Conservation (phyloP, 164 flowering plant genomes). For the Macadamia tetraphylla region DNA sequence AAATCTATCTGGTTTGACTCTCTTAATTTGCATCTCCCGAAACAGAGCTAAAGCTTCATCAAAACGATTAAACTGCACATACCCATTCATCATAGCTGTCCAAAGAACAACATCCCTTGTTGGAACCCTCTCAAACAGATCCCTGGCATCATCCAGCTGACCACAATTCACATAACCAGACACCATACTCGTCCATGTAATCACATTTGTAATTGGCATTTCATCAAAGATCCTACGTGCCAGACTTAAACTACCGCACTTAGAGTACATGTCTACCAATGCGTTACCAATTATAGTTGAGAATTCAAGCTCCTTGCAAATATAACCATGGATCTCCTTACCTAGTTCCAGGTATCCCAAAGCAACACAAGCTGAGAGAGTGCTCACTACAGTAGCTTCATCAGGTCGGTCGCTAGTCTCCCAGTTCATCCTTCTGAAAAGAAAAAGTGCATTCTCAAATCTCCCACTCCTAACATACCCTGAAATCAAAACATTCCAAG, state of each 20-base stretch:
- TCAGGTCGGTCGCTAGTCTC: constrained; percentile 35
- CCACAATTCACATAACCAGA: constrained; percentile 63
- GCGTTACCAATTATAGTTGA: constrained; percentile 58
- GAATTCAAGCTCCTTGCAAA: constrained; percentile 29
- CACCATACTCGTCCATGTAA: constrained; percentile 74
- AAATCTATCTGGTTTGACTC: constrained; percentile 56
- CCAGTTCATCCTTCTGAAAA: constrained; percentile 37
- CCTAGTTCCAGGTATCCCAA: constrained; percentile 60
- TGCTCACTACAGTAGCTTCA: constrained; percentile 66
- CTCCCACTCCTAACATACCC: constrained; percentile 42
- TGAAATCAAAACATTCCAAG: constrained; percentile 69
- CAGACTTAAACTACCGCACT: constrained; percentile 49
- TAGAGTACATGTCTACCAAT: constrained; percentile 63
- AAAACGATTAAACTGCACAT: constrained; percentile 58
- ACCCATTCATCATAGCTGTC: constrained; percentile 56
- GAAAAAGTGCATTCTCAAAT: constrained; percentile 44
- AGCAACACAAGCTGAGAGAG: constrained; percentile 63
- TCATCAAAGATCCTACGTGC: constrained; percentile 47
- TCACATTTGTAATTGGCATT: constrained; percentile 52
- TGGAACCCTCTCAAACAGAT: constrained; percentile 60
- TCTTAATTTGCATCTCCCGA: constrained; percentile 50
- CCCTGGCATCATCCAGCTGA: constrained; percentile 54
- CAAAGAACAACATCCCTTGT: constrained; percentile 32
- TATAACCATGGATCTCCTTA: constrained; percentile 46
- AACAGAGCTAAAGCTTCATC: constrained; percentile 67